Evolutionary conservation across 345 rosid species (phyloP).

Genomic region (Salix arbutifolia): DNA sequence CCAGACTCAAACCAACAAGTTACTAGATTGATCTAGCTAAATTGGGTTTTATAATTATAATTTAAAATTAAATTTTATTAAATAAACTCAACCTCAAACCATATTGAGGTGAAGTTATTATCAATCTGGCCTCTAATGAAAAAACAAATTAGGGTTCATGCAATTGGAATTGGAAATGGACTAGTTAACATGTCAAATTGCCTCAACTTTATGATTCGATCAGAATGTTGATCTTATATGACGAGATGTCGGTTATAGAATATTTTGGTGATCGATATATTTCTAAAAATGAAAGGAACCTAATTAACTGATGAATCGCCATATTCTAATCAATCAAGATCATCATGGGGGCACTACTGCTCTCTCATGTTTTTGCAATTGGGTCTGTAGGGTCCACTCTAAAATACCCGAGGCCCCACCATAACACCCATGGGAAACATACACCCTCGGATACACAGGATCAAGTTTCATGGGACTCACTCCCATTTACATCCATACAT

Average conservation of each 20-base stretch:
- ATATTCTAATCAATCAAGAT: background rate
- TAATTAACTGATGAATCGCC: background rate
- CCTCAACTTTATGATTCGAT: background rate
- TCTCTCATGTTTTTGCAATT: background rate
- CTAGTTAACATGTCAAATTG: background rate
- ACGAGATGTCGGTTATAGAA: background rate
- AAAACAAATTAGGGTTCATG: background rate
- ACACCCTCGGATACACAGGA: constrained; percentile 8
- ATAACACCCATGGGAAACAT: background rate
- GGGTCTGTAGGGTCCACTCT: background rate
- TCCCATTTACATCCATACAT: background rate
- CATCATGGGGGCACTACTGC: background rate
- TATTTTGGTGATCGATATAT: background rate
- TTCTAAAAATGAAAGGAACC: background rate
- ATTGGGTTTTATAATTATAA: no score
- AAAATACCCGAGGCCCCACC: background rate
- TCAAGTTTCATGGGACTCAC: background rate
- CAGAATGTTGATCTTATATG: background rate
- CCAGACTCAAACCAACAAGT: no score
- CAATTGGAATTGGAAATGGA: background rate
- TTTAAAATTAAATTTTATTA: no score
- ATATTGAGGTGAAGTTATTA: no score
- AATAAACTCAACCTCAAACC: no score
- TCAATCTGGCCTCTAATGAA: no score
- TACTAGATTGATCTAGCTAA: no score